These are phyloP conservation scores for Peronospora destructor DNA, from an alignment of 352 stramenopile species.

Conservation along the genomic window DNA sequence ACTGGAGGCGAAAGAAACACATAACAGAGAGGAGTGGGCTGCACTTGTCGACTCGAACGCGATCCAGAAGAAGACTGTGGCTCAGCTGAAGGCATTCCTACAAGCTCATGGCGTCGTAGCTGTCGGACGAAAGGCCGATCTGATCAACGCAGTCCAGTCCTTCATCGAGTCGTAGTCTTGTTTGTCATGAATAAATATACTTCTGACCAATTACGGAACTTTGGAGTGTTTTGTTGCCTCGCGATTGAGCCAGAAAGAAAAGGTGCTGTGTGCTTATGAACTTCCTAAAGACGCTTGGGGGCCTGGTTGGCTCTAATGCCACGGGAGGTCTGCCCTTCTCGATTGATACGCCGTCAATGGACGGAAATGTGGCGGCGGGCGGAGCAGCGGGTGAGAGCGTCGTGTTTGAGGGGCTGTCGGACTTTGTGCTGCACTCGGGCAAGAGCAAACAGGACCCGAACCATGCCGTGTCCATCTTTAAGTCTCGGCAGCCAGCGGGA, in stretches of 20 bases:
- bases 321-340: constrained; percentile 71
- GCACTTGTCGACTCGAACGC: constrained; percentile 36
- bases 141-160: constrained; percentile 41
- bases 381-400: constrained; percentile 30
- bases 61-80: constrained; percentile 70
- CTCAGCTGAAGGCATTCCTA: constrained; percentile 65
- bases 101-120: constrained; percentile 36
- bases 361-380: constrained; percentile 41
- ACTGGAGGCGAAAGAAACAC: constrained; percentile 29
- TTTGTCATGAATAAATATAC: constrained; percentile 16
- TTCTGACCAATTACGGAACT: constrained; percentile 19
- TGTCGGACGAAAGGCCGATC: constrained; percentile 55
- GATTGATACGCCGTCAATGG: constrained; percentile 33
- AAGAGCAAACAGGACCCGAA: constrained; percentile 76
- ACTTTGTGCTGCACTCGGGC: constrained; percentile 84
- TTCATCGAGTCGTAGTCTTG: constrained; percentile 35
- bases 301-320: constrained; percentile 58
- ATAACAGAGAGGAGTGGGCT: constrained; percentile 47
- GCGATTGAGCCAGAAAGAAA: not conserved
- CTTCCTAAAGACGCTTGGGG: constrained; percentile 83
- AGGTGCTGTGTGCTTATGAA: constrained; percentile 45
- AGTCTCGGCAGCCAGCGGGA: constrained; percentile 73
- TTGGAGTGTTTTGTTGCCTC: not conserved
- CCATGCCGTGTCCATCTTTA: constrained; percentile 88
- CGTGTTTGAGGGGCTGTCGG: constrained; percentile 55